phyloP scores from a whole-genome alignment of 768 basidiomycete species.

The Pholiota molesta region DNA sequence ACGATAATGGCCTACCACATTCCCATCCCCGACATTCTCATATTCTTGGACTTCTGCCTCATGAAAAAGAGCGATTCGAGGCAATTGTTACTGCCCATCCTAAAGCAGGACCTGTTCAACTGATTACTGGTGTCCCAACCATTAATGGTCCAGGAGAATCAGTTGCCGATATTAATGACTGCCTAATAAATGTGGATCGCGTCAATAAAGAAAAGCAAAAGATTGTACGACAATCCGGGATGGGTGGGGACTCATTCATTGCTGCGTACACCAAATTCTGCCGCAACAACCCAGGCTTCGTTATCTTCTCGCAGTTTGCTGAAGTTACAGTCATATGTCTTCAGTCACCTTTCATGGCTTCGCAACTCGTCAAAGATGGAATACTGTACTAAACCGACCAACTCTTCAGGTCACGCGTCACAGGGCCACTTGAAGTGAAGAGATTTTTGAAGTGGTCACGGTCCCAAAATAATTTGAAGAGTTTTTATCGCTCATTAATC shows the following conservation, averaged over 20 bases:
- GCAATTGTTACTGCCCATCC: constrained; percentile 12
- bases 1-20: no score
- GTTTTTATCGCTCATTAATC: no score
- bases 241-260: not conserved
- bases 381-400: no score
- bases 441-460: no score
- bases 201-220: not conserved
- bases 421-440: no score
- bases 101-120: constrained; percentile 14
- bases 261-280: not conserved
- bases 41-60: no score
- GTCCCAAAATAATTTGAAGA: no score
- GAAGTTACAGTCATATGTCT: not conserved
- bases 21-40: no score
- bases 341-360: not conserved
- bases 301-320: not conserved
- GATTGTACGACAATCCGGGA: not conserved
- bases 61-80: not conserved
- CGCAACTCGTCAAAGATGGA: not conserved
- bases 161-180: not conserved
- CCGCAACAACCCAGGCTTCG: not conserved
- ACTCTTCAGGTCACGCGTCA: no score
- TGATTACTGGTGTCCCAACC: constrained; percentile 2
- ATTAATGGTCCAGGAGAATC: not conserved
- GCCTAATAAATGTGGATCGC: not conserved